Evolutionary conservation across 768 basidiomycete genomes (phyloP), one percentile per base, ranked within the genome.

Genomic region (Clitopilus hobsonii): DNA sequence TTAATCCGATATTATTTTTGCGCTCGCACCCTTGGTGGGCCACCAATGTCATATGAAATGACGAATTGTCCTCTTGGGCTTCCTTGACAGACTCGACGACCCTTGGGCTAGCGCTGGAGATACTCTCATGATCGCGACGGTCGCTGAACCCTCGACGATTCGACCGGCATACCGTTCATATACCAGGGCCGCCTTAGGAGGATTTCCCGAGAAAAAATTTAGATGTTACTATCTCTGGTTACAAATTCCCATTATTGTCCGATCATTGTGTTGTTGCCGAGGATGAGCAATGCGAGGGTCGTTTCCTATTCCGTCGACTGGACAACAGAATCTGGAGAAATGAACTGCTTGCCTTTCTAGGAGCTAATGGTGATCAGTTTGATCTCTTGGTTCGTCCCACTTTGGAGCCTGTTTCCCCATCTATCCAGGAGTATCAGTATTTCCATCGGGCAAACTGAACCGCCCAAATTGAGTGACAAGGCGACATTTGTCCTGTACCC

Each of bases 191-290:
- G 65, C 66, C 60, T 67, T 63, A 64, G 51, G 65, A 63, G 47
- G 36, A 60, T 57, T 64, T 66, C 63, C 68, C 66, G 67, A 64
- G 62, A 67, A 67, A 64, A 65, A 65, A 16, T 45, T 45, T 62
- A 71, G 66, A 72, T 65, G 61, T 61, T 71, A 74, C n/a, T 18
- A 45, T 45, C 74, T 70, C 73, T 59, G 66, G 70, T 68, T 63
- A 41, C 41, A 50, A 57, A 56, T 64, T 61, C 64, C 59, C 58
- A 66, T 73, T 66, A 54, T 59, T 67, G 65, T 61, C 60, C 63
- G 66, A 66, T 76, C 67, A 71, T 61, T 63, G 62, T 65, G 75
- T 78, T 18, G 41, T 72, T 74, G 73, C 75, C 77, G 77, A 76
- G 59, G 60, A 36, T 59, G 32, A 54, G 48, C 18, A 55, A 54